phyloP scores from a whole-genome alignment of 176 grass and related monocot species.

The Oryza brachyantha region DNA sequence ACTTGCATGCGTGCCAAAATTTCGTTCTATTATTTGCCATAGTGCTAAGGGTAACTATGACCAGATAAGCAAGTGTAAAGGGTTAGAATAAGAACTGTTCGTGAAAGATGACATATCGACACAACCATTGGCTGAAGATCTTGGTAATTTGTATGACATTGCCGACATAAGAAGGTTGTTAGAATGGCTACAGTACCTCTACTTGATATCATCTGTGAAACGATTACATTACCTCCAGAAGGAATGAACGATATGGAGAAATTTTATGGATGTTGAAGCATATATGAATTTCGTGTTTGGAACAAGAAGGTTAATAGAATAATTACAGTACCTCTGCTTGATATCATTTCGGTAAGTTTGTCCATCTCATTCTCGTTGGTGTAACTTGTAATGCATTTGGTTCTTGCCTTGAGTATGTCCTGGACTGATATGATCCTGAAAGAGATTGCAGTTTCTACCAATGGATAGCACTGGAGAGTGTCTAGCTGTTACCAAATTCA shows the following conservation, averaged over 20 bases:
- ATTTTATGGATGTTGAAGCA: not conserved
- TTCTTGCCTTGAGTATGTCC: not conserved
- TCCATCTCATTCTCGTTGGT: not conserved
- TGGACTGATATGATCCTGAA: conserved; percentile 11
- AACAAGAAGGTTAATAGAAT: not conserved
- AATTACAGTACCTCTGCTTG: not conserved
- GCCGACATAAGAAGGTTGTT: not conserved
- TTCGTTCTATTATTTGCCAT: conserved; percentile 24
- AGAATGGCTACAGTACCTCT: not conserved
- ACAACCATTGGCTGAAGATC: not conserved
- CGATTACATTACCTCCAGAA: not conserved
- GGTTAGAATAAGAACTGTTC: not conserved
- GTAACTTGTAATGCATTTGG: not conserved
- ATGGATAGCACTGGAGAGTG: not conserved
- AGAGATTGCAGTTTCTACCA: conserved; percentile 2
- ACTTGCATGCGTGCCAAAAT: not conserved
- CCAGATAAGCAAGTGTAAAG: conserved; percentile 5
- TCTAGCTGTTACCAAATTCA: conserved; percentile 28
- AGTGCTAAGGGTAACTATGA: conserved; percentile 10
- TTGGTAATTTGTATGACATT: not conserved
- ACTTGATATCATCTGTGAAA: not conserved
- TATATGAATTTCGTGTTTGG: not conserved
- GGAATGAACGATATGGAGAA: not conserved
- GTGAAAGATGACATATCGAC: not conserved
- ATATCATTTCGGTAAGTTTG: not conserved